These are phyloP conservation scores for Neonectria faginata DNA, from an alignment of 2,329 filamentous ascomycete species.

Conservation along the genomic window DNA sequence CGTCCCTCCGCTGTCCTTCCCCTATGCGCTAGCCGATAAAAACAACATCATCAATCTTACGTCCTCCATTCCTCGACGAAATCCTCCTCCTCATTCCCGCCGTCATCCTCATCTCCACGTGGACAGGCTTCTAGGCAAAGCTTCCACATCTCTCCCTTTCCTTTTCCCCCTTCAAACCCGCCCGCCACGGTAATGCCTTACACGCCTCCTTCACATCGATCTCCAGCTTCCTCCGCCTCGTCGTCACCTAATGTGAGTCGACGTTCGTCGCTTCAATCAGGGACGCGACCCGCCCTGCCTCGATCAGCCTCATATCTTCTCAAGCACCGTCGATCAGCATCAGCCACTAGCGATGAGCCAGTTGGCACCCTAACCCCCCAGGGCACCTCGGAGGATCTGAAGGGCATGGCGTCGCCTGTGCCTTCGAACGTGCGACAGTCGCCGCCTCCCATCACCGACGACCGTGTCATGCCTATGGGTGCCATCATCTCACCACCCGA, in stretches of 20 bases:
- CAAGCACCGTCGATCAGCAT: conserved; percentile 69
- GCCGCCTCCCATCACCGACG: conserved; percentile 82
- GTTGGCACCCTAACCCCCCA: conserved; percentile 58
- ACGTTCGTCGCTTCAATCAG: conserved; percentile 66
- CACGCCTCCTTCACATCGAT: conserved; percentile 79
- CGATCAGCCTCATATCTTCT: conserved; percentile 75
- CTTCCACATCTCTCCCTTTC: conserved; percentile 39
- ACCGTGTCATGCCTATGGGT: conserved; percentile 79
- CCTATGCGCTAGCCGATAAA: conserved; percentile 39
- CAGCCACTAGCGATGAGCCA: conserved; percentile 44
- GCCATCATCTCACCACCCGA: conserved; percentile 93
- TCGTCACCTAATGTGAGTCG: conserved; percentile 69
- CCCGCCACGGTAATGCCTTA: conserved; percentile 79
- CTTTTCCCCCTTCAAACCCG: conserved; percentile 35
- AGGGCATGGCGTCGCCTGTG: conserved; percentile 51
- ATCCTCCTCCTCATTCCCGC: conserved; percentile 15
- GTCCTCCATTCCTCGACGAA: background rate
- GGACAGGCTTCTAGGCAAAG: conserved; percentile 37
- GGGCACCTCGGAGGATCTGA: conserved; percentile 63
- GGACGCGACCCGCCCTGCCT: conserved; percentile 66
- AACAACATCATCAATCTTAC: conserved; percentile 20
- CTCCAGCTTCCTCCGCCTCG: conserved; percentile 69
- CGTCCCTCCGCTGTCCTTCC: conserved; percentile 27
- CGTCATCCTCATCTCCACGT: conserved; percentile 30
- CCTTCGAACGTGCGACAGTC: conserved; percentile 78